A percentile compares a stretch with the other conserved stretches of the same genome.
Conservation (phyloP, 345 rosid species). For the Streptanthus diversifolius region DNA sequence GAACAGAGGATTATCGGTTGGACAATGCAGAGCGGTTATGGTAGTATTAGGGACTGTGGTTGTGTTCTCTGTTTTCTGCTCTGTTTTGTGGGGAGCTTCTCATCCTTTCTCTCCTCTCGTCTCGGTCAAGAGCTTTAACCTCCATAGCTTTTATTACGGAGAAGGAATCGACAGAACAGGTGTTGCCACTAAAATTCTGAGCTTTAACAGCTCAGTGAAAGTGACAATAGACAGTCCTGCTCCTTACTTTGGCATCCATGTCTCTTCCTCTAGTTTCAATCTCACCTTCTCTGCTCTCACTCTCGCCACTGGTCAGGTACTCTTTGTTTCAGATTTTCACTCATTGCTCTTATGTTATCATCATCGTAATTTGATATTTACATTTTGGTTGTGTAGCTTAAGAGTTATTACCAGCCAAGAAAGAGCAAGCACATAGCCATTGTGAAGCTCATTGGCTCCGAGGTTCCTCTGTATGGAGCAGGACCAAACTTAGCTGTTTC, state of each 20-base stretch:
- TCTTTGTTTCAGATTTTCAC: not conserved
- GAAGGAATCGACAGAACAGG: constrained; percentile 76
- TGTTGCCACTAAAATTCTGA: constrained; percentile 72
- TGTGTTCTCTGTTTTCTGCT: constrained; percentile 61
- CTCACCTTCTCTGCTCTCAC: constrained; percentile 60
- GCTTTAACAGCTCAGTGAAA: constrained; percentile 57
- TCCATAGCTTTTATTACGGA: constrained; percentile 63
- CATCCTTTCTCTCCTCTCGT: constrained; percentile 59
- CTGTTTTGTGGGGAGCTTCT: constrained; percentile 80
- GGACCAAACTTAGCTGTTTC: constrained; percentile 50
- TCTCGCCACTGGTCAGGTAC: constrained; percentile 72
- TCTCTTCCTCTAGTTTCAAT: constrained; percentile 55
- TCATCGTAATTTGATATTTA: not conserved
- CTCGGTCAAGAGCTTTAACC: constrained; percentile 53
- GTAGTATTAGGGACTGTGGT: constrained; percentile 42
- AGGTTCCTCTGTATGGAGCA: constrained; percentile 78
- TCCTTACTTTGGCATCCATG: constrained; percentile 77
- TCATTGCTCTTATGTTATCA: not conserved
- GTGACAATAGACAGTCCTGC: constrained; percentile 68
- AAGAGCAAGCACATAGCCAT: constrained; percentile 53
- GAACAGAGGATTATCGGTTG: constrained; percentile 38
- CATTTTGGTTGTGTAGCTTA: constrained; percentile 39
- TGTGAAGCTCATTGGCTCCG: constrained; percentile 46
- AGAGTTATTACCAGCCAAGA: constrained; percentile 72
- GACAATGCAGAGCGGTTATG: constrained; percentile 56